phyloP scores from a whole-genome alignment of 2,329 filamentous ascomycete species.

The Epicoccum sorghinum region DNA sequence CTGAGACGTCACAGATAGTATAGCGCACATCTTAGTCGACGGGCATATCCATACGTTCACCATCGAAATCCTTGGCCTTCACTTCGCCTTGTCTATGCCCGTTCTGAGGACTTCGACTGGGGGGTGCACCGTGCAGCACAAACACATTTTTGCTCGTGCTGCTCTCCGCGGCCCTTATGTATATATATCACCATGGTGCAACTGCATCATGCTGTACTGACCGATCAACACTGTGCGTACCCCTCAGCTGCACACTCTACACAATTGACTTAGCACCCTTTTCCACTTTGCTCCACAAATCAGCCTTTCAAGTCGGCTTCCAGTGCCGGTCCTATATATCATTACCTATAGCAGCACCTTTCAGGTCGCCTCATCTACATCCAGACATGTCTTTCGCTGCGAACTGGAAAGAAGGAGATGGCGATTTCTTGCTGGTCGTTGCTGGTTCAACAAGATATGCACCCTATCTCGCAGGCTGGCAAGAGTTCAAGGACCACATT shows the following conservation, averaged over 20 bases:
- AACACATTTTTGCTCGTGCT: constrained; percentile 5
- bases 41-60: constrained; percentile 6
- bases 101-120: constrained; percentile 5
- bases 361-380: neutral
- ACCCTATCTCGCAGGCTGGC: constrained; percentile 41
- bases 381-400: constrained; percentile 20
- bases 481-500: constrained; percentile 48
- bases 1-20: constrained; percentile 8
- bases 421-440: constrained; percentile 40
- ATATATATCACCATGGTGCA: constrained; percentile 11
- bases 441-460: constrained; percentile 34
- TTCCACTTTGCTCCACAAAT: neutral
- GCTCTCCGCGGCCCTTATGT: neutral
- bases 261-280: neutral
- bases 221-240: neutral
- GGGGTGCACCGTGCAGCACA: neutral
- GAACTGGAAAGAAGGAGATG: constrained; percentile 26
- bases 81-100: constrained; percentile 1
- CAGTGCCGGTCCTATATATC: neutral
- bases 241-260: neutral
- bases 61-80: constrained; percentile 6
- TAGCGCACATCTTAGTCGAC: constrained; percentile 9
- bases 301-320: neutral
- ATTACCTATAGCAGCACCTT: neutral
- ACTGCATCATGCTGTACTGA: constrained; percentile 1